These are phyloP conservation scores for Botrytis deweyae DNA, from an alignment of 2,329 filamentous ascomycete species.

Conservation along the genomic window DNA sequence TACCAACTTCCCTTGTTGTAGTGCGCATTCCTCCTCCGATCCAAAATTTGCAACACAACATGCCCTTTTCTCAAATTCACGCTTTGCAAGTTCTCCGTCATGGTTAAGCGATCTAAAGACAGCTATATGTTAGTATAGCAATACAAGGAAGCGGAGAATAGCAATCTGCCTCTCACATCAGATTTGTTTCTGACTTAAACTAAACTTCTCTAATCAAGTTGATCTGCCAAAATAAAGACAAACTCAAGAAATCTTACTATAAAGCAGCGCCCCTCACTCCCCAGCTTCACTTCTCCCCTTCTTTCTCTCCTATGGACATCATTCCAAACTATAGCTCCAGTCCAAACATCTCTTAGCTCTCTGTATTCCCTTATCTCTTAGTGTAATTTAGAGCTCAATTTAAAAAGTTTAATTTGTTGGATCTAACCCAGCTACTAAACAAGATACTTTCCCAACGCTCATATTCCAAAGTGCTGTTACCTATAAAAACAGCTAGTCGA, in stretches of 20 bases:
- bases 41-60: too few species aligned
- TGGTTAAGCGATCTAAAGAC: too few species aligned
- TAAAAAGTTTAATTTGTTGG: rapidly evolving
- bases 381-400: neutral
- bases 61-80: too few species aligned
- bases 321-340: neutral
- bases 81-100: too few species aligned
- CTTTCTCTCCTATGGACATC: neutral
- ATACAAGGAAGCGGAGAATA: too few species aligned
- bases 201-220: too few species aligned
- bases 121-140: too few species aligned
- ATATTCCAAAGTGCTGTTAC: neutral
- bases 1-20: too few species aligned
- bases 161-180: too few species aligned
- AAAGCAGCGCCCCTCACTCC: neutral
- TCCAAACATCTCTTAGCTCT: neutral
- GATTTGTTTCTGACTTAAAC: too few species aligned
- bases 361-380: neutral
- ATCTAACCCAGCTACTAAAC: neutral
- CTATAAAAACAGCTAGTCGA: neutral
- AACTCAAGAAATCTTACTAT: neutral
- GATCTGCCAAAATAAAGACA: neutral
- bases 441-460: neutral
- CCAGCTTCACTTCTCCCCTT: neutral
- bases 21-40: too few species aligned